Percentiles rank a stretch among this genome's conserved stretches.
Conservation (phyloP, 2,329 filamentous ascomycete species). For the Teratosphaeria nubilosa region DNA sequence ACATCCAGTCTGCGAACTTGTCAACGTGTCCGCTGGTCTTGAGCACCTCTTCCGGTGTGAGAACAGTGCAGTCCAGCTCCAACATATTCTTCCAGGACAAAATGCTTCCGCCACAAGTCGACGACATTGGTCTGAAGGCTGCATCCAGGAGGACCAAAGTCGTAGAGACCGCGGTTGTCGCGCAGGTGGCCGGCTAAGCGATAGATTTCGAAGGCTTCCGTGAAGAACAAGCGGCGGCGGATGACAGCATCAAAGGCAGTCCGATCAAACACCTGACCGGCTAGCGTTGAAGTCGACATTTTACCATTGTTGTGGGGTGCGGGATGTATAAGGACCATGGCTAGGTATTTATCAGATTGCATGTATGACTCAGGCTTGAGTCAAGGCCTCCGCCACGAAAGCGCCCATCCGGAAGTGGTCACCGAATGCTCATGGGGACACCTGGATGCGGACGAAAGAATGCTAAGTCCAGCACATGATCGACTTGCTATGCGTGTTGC, state of each 20-base stretch:
- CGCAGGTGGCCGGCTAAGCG: conserved; percentile 25
- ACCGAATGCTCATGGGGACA: too few relatives aligned
- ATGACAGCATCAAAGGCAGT: conserved; percentile 73
- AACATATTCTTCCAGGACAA: conserved; percentile 92
- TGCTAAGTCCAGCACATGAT: too few relatives aligned
- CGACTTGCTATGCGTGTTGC: too few relatives aligned
- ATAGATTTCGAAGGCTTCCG: conserved; percentile 91
- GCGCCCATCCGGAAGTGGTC: too few relatives aligned
- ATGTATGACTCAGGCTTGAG: too few relatives aligned
- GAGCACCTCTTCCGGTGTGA: conserved; percentile 87
- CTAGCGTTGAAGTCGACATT: conserved; percentile 51
- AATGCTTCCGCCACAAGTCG: conserved; percentile 86
- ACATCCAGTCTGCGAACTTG: conserved; percentile 99
- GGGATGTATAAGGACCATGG: too few relatives aligned
- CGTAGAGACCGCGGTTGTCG: conserved; percentile 53
- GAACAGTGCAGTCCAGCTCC: conserved; percentile 84
- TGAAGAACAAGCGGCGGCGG: conserved; percentile 84
- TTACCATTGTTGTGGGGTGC: too few relatives aligned
- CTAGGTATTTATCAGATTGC: too few relatives aligned
- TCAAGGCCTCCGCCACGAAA: too few relatives aligned
- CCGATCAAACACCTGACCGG: conserved; percentile 83
- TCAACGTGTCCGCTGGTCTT: conserved; percentile 93
- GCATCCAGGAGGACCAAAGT: conserved; percentile 85
- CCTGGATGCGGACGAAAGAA: too few relatives aligned
- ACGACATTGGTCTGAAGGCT: conserved; percentile 79